These are phyloP conservation scores for Penicillium paradoxum DNA, from an alignment of 495 filamentous ascomycete species.

Conservation along the genomic window DNA sequence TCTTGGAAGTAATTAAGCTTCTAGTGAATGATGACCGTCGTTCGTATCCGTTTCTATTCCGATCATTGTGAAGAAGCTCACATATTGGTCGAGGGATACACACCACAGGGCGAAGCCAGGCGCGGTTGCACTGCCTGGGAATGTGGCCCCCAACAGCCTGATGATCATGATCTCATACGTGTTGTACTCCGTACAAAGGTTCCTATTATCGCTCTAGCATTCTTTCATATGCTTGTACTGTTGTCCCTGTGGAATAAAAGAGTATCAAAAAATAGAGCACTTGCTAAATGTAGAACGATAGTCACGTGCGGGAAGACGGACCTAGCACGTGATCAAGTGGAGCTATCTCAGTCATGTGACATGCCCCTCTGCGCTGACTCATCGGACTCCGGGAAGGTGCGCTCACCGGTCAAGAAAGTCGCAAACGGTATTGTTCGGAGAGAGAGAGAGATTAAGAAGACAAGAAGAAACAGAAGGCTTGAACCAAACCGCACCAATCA, in stretches of 20 bases:
- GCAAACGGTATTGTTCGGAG: background rate
- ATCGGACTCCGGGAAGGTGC: background rate
- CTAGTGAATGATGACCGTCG: background rate
- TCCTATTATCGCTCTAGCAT: background rate
- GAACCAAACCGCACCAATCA: background rate
- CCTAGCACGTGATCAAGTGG: background rate
- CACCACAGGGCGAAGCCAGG: background rate
- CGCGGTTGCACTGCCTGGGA: slow-evolving; percentile 5
- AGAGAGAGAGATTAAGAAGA: slow-evolving; percentile 1
- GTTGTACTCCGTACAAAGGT: no score
- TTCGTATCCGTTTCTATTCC: background rate
- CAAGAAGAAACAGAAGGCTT: background rate
- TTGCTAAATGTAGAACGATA: no score
- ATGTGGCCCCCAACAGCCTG: background rate
- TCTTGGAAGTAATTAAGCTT: background rate
- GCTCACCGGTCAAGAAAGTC: slow-evolving; percentile 5
- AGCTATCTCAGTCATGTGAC: background rate
- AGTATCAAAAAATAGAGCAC: no score
- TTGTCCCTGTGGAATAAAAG: no score
- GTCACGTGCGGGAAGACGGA: background rate
- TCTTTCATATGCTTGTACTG: background rate
- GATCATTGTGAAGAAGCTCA: background rate
- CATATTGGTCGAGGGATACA: background rate
- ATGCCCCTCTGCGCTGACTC: slow-evolving; percentile 2
- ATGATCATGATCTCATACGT: background rate